Evolutionary conservation across 1,284 basidiomycete species (phyloP).

Genomic region (Trichosporon asahii): DNA sequence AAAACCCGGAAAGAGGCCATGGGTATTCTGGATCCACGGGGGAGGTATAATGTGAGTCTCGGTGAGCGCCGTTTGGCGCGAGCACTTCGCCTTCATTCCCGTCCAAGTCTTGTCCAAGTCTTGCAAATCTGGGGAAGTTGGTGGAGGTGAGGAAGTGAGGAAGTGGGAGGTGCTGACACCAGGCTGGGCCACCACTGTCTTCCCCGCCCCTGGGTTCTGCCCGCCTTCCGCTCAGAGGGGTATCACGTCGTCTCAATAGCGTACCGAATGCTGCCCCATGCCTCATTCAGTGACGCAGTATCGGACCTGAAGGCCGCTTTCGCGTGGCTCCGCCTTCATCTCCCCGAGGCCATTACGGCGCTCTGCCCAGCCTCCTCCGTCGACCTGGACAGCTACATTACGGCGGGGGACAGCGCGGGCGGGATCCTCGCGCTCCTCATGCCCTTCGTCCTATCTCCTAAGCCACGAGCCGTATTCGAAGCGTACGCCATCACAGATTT

Average conservation of each 20-base stretch:
- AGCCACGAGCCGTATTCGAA: conserved; percentile 21
- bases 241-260: conserved; percentile 32
- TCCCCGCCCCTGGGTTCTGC: conserved; percentile 31
- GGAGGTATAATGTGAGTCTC: conserved; percentile 18
- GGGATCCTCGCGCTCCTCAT: conserved; percentile 21
- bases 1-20: conserved; percentile 11
- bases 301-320: conserved; percentile 26
- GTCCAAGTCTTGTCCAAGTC: too few relatives aligned
- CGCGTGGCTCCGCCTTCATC: conserved; percentile 26
- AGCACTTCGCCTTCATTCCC: too few relatives aligned
- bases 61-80: not conserved
- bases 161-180: not conserved
- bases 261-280: conserved; percentile 33
- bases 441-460: not conserved
- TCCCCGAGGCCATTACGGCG: conserved; percentile 15
- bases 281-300: conserved; percentile 24
- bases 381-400: conserved; percentile 27
- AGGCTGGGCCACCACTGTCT: conserved; percentile 26
- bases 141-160: too few relatives aligned
- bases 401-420: conserved; percentile 38
- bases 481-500: conserved; percentile 31
- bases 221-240: conserved; percentile 21
- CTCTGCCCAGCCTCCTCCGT: not conserved
- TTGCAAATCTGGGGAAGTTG: too few relatives aligned
- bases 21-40: conserved; percentile 40